Base-by-base conservation (phyloP, 179 eudicot genomes). In the Carnegiea gigantea region DNA sequence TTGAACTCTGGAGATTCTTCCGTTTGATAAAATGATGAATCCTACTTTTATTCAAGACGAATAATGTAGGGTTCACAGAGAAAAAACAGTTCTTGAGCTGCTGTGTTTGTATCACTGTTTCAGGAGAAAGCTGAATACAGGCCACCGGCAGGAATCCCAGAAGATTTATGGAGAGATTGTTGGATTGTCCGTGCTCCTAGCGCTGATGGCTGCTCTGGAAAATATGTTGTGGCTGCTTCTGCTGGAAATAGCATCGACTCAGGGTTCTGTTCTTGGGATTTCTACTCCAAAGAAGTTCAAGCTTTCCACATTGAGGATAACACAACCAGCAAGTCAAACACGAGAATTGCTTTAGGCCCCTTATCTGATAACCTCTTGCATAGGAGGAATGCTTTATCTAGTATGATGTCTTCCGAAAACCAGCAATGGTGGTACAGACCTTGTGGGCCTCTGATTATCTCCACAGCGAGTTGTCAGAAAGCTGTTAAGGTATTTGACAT, bases 201-300 rank as follows among this genome's bases (percentile, higher is more conserved):
- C 80, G 90, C 95, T 8, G 98, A 95, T 79, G 98, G 98, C 46
- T 93, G 95, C 76, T 85, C 98, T 0, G 93, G 91, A 77, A 93
- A 87, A 88, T 93, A 92, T 85, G 97, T 95, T 40, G 97, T 95
- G 73, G 98, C 98, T 60, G 98, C 98, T 57, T 95, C 98, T 77
- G 98, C 98, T 75, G 98, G 98, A 73, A 95, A 93, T 82, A 89
- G 93, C n/a, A 43, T 84, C 78, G 92, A 89, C 64, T 84, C 97
- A 20, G 98, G 95, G 9, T 93, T 93, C 83, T 93, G 98, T 81
- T 92, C 97, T 2, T 95, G 98, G 98, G 98, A 95, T 81, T 95
- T 91, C 80, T 93, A 93, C 79, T 80, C 85, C 15, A 95, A 92
- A 85, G 91, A 92, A n/a, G 89, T 93, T 30, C 82, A 78, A 65